A percentile compares a stretch with the other conserved stretches of the same genome.
Evolutionary conservation across 176 grass and related monocot genomes (phyloP).

Genomic region (Tillandsia fasciculata): DNA sequence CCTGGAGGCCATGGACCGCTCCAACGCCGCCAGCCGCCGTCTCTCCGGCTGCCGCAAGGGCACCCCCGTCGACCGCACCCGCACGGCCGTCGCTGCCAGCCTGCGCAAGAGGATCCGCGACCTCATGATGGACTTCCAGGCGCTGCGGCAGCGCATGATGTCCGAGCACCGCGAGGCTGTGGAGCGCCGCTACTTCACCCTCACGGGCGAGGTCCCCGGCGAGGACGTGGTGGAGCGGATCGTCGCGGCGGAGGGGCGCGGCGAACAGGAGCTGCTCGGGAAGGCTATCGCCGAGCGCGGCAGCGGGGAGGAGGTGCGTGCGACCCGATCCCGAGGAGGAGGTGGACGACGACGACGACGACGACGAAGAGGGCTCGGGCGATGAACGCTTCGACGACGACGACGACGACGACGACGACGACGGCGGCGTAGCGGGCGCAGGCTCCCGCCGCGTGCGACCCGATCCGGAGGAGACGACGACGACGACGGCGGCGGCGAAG

Average conservation of each 20-base stretch:
- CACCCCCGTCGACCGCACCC: conserved; percentile 77
- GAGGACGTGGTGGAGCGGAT: conserved; percentile 86
- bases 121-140: conserved; percentile 97
- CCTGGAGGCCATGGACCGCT: conserved; percentile 72
- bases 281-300: conserved; percentile 68
- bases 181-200: conserved; percentile 80
- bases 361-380: no score
- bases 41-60: conserved; percentile 69
- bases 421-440: no score
- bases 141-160: conserved; percentile 80
- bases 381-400: no score
- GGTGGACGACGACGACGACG: no score
- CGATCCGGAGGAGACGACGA: no score
- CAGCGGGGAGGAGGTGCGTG: conserved; percentile 64
- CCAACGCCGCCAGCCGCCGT: conserved; percentile 59
- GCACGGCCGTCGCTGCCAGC: conserved; percentile 64
- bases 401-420: no score
- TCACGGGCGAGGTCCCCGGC: conserved; percentile 74
- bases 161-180: conserved; percentile 86
- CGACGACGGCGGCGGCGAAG: no score
- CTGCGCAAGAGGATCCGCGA: conserved; percentile 85
- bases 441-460: no score
- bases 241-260: conserved; percentile 68
- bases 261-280: conserved; percentile 62
- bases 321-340: no score